Base-by-base conservation (phyloP, 108 stramenopile genomes). In the Chaetoceros muelleri region DNA sequence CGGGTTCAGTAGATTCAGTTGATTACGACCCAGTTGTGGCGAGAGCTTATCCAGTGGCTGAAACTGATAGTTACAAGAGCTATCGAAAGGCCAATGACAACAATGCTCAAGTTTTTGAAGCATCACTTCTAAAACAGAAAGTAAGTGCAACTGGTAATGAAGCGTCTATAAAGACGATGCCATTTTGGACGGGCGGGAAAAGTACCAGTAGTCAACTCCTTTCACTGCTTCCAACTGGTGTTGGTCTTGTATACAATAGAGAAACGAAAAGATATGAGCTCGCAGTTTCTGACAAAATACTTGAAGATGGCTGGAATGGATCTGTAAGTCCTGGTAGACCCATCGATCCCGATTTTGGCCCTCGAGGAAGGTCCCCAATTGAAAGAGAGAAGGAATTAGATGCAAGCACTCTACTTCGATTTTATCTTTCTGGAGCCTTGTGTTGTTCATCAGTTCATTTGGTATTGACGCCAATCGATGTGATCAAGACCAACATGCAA, bases 321-420 rank as follows among this genome's bases (percentile, higher is more conserved):
- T 21, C 57, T 52, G 60, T 48, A 29, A 29, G 48, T 19, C 62
- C 74, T 7, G 61, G 59, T 1, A 70, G 59, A 52, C 79, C 82
- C 19, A 31, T 87, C 23, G 82, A 91, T 65, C 84, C 85, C 1
- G 74, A 78, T 7, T 91, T 87, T 70, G 90, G 90, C 3, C 75
- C 83, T 25, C 59, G 90, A 13, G 90, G 90, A n/a, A 60, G 85
- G 48, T 85, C 83, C 22, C 90, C 90, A 0, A 85, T 91, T n/a
- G 90, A 91, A 58, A 76, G 75, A 8, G 84, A 91, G 28, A 74
- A 72, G 64, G 52, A 74, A 24, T 66, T 91, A 57, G 73, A 75
- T 27, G 24, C 71, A 23, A 56, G 64, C 0, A 82, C 74, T 23
- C 84, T 74, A 23, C 53, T 85, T 18, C 64, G 85, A 24, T 91